Evolutionary conservation across 306 rosid genomes (phyloP).

Genomic region (Cicer cuneatum): DNA sequence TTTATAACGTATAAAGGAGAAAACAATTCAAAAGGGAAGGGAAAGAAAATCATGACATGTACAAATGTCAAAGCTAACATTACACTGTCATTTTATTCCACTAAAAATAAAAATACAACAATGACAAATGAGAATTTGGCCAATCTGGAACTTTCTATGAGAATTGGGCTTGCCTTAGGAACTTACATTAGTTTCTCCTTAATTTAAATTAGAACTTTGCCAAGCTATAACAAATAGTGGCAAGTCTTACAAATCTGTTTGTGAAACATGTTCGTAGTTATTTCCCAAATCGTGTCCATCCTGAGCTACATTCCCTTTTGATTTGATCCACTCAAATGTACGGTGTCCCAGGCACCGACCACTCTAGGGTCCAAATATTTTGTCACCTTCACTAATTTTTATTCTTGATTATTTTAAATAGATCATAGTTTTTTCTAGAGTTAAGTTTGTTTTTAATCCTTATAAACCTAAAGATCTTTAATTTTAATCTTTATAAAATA

Average conservation of each 20-base stretch:
- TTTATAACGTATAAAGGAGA: slow-evolving; percentile 38
- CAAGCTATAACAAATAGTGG: background rate
- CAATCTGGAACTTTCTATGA: slow-evolving; percentile 16
- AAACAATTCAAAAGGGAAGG: background rate
- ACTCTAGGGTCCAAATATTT: background rate
- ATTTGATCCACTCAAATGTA: background rate
- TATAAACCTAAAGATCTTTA: too few species aligned
- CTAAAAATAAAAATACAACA: slow-evolving; percentile 14
- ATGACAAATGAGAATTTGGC: slow-evolving; percentile 21
- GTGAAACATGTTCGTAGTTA: background rate
- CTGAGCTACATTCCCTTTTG: background rate
- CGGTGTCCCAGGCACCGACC: background rate
- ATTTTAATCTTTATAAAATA: too few species aligned
- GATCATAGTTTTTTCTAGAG: background rate
- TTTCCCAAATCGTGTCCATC: background rate
- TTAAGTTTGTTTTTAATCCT: too few species aligned
- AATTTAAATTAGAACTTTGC: background rate
- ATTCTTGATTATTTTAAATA: background rate
- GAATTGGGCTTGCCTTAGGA: background rate
- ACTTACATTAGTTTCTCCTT: background rate
- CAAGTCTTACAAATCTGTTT: too few species aligned
- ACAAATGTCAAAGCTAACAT: slow-evolving; percentile 31
- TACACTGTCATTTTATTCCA: slow-evolving; percentile 32
- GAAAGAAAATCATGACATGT: slow-evolving; percentile 21
- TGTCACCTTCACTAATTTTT: background rate